A percentile compares a stretch with the other conserved stretches of the same genome.
Evolutionary conservation across 805 yeast genomes (phyloP).

Genomic region (Candida sithepensis): DNA sequence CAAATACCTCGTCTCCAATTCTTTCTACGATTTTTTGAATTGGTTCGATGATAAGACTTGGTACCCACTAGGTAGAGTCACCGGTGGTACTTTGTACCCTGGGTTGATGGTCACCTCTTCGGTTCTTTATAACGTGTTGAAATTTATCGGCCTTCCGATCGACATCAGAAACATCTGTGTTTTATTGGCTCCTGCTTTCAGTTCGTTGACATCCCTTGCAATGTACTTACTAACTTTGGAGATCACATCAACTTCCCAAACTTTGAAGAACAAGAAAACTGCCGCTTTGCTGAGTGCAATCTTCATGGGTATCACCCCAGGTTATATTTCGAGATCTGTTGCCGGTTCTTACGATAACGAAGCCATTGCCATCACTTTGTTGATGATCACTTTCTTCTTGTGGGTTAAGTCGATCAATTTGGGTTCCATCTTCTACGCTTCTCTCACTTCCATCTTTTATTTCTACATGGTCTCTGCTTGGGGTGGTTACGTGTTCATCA

Average conservation of each 20-base stretch:
- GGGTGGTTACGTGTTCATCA: constrained; percentile 99
- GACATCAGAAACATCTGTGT: constrained; percentile 97
- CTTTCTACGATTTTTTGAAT: constrained; percentile 87
- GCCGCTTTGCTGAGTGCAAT: constrained; percentile 92
- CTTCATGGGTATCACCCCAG: constrained; percentile 97
- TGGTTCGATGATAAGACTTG: constrained; percentile 99
- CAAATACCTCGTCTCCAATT: constrained; percentile 78
- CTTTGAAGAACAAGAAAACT: constrained; percentile 34
- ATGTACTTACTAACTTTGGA: constrained; percentile 86
- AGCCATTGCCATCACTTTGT: constrained; percentile 93
- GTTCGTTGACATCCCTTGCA: constrained; percentile 86
- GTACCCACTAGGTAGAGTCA: constrained; percentile 98
- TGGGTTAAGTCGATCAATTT: constrained; percentile 94
- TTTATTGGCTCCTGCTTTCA: constrained; percentile 92
- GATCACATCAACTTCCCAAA: constrained; percentile 63
- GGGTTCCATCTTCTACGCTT: constrained; percentile 83
- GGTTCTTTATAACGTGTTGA: constrained; percentile 71
- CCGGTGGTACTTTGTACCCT: constrained; percentile 98
- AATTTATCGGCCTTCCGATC: constrained; percentile 69
- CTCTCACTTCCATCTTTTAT: constrained; percentile 81
- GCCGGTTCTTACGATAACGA: constrained; percentile 99
- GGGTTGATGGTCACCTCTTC: constrained; percentile 99
- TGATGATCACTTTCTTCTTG: constrained; percentile 91
- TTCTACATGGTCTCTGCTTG: constrained; percentile 99
- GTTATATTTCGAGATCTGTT: constrained; percentile 95